Evolutionary conservation across 2,329 filamentous ascomycete genomes (phyloP).

Genomic region (Xylariaceae sp.): DNA sequence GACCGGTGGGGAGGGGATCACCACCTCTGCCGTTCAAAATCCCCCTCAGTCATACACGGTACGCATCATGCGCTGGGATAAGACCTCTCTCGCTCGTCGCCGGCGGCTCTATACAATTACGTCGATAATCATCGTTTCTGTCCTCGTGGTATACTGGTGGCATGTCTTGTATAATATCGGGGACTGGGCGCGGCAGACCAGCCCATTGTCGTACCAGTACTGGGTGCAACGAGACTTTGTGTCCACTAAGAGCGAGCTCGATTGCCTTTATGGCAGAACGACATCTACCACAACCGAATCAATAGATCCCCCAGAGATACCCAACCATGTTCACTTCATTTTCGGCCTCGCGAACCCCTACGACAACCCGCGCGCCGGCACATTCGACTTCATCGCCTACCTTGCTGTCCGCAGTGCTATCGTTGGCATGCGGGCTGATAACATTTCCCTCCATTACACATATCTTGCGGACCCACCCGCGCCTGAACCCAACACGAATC

Average conservation of each 20-base stretch:
- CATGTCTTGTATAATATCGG: constrained; percentile 22
- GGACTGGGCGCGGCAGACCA: constrained; percentile 31
- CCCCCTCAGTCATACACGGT: no score
- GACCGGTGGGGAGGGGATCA: no score
- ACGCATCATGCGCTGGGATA: background rate
- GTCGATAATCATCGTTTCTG: background rate
- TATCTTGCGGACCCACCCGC: constrained; percentile 32
- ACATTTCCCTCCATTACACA: constrained; percentile 34
- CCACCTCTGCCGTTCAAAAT: no score
- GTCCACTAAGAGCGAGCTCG: constrained; percentile 29
- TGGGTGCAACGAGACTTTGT: constrained; percentile 30
- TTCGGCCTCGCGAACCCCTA: constrained; percentile 34
- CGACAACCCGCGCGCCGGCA: constrained; percentile 26
- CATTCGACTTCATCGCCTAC: constrained; percentile 35
- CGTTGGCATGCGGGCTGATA: constrained; percentile 33
- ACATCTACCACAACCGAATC: constrained; percentile 10
- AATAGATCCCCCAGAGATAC: constrained; percentile 26
- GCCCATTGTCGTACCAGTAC: constrained; percentile 32
- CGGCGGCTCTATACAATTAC: background rate
- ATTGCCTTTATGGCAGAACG: constrained; percentile 29
- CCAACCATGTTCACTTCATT: constrained; percentile 36
- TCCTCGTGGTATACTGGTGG: constrained; percentile 21
- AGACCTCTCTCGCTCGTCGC: background rate
- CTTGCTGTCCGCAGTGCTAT: constrained; percentile 34
- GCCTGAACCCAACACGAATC: constrained; percentile 27